Conservation (phyloP, 2,329 filamentous ascomycete species). For the Sporothrix phasma region DNA sequence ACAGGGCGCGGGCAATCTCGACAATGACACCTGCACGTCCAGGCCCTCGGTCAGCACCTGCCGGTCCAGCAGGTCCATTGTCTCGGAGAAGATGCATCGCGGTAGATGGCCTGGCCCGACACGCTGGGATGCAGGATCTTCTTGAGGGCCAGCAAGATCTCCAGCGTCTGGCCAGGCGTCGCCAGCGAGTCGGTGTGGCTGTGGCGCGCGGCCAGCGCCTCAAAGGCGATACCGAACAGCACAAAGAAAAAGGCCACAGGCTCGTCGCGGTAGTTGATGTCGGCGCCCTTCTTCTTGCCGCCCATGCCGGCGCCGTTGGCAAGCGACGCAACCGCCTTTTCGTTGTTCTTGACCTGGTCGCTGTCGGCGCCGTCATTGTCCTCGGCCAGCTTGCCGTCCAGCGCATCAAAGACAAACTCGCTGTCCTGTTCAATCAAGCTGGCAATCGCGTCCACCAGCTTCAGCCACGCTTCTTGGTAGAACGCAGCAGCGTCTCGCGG, state of each 20-base stretch:
- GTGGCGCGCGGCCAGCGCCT: slow-evolving; percentile 78
- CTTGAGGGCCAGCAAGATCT: slow-evolving; percentile 82
- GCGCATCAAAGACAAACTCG: slow-evolving; percentile 91
- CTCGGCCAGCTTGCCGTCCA: slow-evolving; percentile 69
- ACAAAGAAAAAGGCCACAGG: slow-evolving; percentile 99
- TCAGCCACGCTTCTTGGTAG: slow-evolving; percentile 95
- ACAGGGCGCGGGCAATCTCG: slow-evolving; percentile 82
- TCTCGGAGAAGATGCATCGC: slow-evolving; percentile 95
- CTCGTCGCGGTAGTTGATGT: slow-evolving; percentile 97
- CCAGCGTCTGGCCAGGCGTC: slow-evolving; percentile 64
- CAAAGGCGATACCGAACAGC: slow-evolving; percentile 90
- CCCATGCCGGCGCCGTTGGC: slow-evolving; percentile 25
- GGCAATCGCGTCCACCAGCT: slow-evolving; percentile 92
- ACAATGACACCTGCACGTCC: slow-evolving; percentile 87
- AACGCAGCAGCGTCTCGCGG: slow-evolving; percentile 85
- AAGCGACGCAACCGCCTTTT: background rate
- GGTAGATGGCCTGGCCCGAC: slow-evolving; percentile 91
- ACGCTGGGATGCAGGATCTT: slow-evolving; percentile 93
- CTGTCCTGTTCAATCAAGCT: slow-evolving; percentile 96
- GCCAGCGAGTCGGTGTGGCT: slow-evolving; percentile 55
- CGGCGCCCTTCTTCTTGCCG: slow-evolving; percentile 42
- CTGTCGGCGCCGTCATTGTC: background rate
- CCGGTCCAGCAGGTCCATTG: slow-evolving; percentile 89
- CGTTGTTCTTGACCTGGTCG: background rate
- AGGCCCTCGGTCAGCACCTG: slow-evolving; percentile 85